Percentiles rank a stretch among this genome's conserved stretches.
These are phyloP conservation scores for Cyclostephanos tholiformis DNA, from an alignment of 108 stramenopile species.

Conservation along the genomic window DNA sequence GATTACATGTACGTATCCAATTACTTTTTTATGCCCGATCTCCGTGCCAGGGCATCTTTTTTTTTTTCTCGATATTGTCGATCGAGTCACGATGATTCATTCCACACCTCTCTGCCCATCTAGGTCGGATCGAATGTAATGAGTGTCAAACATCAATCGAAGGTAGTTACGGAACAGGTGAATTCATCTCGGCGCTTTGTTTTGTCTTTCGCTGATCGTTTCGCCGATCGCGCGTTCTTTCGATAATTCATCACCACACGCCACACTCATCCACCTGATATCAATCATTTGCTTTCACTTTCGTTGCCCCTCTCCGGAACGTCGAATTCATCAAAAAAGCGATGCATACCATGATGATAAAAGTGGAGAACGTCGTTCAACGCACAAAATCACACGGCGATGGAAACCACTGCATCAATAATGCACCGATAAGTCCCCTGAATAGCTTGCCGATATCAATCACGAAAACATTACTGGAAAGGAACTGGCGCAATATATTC, in stretches of 20 bases:
- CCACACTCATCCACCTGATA: no score
- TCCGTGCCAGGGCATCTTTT: neutral
- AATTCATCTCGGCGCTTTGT: no score
- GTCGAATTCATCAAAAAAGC: slow-evolving; percentile 7
- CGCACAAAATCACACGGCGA: neutral
- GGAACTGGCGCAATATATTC: slow-evolving; percentile 14
- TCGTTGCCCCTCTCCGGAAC: no score
- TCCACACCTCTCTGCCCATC: no score
- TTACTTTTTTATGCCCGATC: neutral
- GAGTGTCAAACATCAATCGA: slow-evolving; percentile 8
- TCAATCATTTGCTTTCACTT: neutral
- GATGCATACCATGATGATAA: slow-evolving; percentile 20
- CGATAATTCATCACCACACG: neutral
- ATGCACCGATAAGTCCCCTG: slow-evolving; percentile 2
- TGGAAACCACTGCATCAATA: neutral
- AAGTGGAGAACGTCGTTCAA: slow-evolving; percentile 15
- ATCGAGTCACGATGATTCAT: slow-evolving; percentile 1
- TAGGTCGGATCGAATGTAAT: slow-evolving; percentile 11
- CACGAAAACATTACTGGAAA: slow-evolving; percentile 11
- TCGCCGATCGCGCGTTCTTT: neutral
- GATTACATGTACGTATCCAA: slow-evolving; percentile 14
- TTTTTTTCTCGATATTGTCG: neutral
- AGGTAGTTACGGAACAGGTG: slow-evolving; percentile 24
- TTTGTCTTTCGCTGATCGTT: neutral
- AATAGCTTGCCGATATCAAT: slow-evolving; percentile 6